Evolutionary conservation across 768 basidiomycete genomes (phyloP), one percentile per base, ranked within the genome.

Genomic region (Boletus bicolor): DNA sequence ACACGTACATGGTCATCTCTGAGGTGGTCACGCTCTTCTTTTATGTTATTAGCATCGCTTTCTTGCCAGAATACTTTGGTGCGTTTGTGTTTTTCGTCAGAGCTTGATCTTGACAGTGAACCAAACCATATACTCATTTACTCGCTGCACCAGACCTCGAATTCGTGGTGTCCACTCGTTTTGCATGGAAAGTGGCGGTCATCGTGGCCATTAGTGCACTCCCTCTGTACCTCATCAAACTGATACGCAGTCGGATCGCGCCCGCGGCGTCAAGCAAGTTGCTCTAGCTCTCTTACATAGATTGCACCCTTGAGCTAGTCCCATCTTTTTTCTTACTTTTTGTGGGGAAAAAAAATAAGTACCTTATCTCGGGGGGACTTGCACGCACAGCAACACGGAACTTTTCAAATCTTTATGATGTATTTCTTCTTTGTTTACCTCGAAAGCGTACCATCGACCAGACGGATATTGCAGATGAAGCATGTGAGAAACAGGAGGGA

Each of bases 41-140:
- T 56, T 99, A 99, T 67, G 84, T 90, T 45, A 77, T 91, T 44
- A 95, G 92, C 68, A 97, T 99, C 59, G 84, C 86, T 0, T 94
- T 99, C 73, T 74, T 99, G 41, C 96, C 95, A 0, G 93, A 93
- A 72, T 99, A 96, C 73, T 99, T 99, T 69, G 96, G 96, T 98
- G 54, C 59, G 89, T 39, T n/a, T 28, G 7, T 14, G 32, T 11
- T 48, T 30, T 5, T 9, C 5, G 21, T 24, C 17, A 7, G 7
- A 3, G 17, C 17, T 30, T 17, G 42, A 35, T 21, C 4, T 2
- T 8, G 11, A 26, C 21, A 24, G 21, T 24, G 21, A 24, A 24
- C 21, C 21, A 24, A 24, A 24, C 21, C 21, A 24, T 24, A 24
- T n/a, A 19, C 50, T 51, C 34, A 19, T 11, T 7, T n/a, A 2